phyloP scores from a whole-genome alignment of 1,284 basidiomycete genomes.

The Rhodotorula sp. region DNA sequence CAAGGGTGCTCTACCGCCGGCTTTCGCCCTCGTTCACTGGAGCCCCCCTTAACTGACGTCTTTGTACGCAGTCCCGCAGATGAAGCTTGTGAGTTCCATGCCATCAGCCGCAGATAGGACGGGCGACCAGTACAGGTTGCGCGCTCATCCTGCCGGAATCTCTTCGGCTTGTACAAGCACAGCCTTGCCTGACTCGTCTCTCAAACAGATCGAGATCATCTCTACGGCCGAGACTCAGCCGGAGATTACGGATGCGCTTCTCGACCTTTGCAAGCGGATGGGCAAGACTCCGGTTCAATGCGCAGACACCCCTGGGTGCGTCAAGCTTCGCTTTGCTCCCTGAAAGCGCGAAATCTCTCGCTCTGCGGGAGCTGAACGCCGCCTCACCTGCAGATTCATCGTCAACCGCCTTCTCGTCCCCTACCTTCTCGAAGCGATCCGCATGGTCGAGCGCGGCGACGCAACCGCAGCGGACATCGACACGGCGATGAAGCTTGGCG shows the following conservation, averaged over 20 bases:
- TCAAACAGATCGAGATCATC: constrained; percentile 54
- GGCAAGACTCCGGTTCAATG: constrained; percentile 58
- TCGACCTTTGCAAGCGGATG: constrained; percentile 56
- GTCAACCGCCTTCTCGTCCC: constrained; percentile 58
- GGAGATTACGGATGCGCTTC: constrained; percentile 54
- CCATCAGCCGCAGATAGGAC: not conserved
- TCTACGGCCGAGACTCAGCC: constrained; percentile 55
- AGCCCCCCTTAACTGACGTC: too few species aligned
- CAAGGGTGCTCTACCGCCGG: too few species aligned
- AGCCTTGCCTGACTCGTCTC: not conserved
- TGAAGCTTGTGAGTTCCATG: constrained; percentile 54
- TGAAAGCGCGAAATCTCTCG: too few species aligned
- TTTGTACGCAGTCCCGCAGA: constrained; percentile 55
- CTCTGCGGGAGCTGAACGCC: too few species aligned
- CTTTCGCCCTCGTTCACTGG: too few species aligned
- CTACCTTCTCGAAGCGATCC: constrained; percentile 59
- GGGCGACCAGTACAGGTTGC: not conserved
- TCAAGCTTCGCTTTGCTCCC: not conserved
- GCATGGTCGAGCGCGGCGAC: constrained; percentile 60
- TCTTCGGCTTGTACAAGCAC: not conserved
- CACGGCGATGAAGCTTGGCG: constrained; percentile 61
- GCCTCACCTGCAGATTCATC: constrained; percentile 50
- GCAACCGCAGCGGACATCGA: constrained; percentile 60
- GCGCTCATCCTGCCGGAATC: not conserved
- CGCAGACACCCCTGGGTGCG: constrained; percentile 56